Percentiles rank a stretch among this genome's conserved stretches.
Conservation (phyloP, 2,329 filamentous ascomycete species). For the Aspergillus sp. region DNA sequence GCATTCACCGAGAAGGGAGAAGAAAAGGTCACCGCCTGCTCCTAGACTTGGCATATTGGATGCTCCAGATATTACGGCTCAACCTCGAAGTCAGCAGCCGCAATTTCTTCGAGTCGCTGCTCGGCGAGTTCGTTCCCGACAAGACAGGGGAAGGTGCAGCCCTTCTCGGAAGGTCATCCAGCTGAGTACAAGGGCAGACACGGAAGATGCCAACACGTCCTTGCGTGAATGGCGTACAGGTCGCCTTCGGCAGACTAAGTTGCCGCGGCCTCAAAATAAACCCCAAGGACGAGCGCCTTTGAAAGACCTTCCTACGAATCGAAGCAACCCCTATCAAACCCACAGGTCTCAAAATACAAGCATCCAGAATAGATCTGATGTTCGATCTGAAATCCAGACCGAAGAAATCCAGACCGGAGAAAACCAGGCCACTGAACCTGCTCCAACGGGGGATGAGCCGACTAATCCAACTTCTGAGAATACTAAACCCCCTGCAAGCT, state of each 20-base stretch:
- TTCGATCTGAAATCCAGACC: conserved; percentile 1
- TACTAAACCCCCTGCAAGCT: not conserved
- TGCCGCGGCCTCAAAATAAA: conserved; percentile 17
- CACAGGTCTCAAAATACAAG: conserved; percentile 1
- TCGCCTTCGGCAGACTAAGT: conserved; percentile 32
- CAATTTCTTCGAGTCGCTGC: conserved; percentile 58
- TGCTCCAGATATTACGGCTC: conserved; percentile 37
- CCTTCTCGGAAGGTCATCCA: conserved; percentile 53
- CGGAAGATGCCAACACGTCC: conserved; percentile 52
- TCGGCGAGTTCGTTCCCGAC: conserved; percentile 49
- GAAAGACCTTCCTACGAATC: conserved; percentile 19
- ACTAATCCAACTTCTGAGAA: conserved; percentile 3
- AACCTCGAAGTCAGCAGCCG: conserved; percentile 39
- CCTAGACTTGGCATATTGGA: conserved; percentile 53
- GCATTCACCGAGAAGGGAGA: conserved; percentile 22
- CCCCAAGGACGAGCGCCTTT: conserved; percentile 24
- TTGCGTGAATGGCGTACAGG: conserved; percentile 55
- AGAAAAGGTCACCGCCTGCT: conserved; percentile 20
- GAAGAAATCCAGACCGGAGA: conserved; percentile 1
- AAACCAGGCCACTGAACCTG: not conserved
- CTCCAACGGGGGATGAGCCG: not conserved
- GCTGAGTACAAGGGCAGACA: conserved; percentile 54
- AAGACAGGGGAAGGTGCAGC: conserved; percentile 52
- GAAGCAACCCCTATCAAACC: conserved; percentile 6
- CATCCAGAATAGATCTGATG: not conserved